Evolutionary conservation across 2,329 filamentous ascomycete genomes (phyloP).

Genomic region (Dothistroma septosporum): DNA sequence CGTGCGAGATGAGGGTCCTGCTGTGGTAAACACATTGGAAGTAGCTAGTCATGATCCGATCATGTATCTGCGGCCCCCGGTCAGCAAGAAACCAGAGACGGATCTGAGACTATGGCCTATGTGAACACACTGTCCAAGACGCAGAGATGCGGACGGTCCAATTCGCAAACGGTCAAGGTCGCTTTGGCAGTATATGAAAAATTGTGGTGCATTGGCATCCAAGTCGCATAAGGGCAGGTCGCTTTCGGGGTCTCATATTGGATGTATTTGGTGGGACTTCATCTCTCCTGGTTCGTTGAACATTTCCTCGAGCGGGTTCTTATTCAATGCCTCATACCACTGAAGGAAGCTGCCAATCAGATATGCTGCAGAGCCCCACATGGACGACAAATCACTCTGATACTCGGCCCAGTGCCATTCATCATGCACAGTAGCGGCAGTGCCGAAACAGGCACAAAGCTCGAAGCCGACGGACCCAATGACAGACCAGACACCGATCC

Average conservation of each 20-base stretch:
- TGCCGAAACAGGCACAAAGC: slow-evolving; percentile 16
- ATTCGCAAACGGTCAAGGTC: not conserved
- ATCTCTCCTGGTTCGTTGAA: slow-evolving; percentile 2
- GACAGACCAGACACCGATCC: slow-evolving; percentile 26
- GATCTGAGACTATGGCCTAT: no score
- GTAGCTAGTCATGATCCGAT: no score
- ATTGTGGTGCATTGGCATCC: not conserved
- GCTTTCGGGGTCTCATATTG: not conserved
- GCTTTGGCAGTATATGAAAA: not conserved
- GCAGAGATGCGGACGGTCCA: not conserved
- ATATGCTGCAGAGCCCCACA: slow-evolving; percentile 25
- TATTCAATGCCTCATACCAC: slow-evolving; percentile 27
- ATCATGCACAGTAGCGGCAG: not conserved
- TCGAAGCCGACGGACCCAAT: slow-evolving; percentile 29
- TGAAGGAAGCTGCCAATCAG: slow-evolving; percentile 23
- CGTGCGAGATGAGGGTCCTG: no score
- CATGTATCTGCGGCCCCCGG: no score
- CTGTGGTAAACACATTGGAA: no score
- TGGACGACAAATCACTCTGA: slow-evolving; percentile 21
- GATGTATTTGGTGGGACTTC: not conserved
- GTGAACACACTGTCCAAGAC: not conserved
- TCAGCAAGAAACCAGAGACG: no score
- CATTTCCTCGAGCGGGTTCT: not conserved
- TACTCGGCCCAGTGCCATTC: slow-evolving; percentile 14
- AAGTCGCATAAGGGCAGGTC: not conserved